A percentile compares a stretch with the other conserved stretches of the same genome.
These are phyloP conservation scores for Phytopythium litorale DNA, from an alignment of 352 stramenopile species.

Conservation along the genomic window DNA sequence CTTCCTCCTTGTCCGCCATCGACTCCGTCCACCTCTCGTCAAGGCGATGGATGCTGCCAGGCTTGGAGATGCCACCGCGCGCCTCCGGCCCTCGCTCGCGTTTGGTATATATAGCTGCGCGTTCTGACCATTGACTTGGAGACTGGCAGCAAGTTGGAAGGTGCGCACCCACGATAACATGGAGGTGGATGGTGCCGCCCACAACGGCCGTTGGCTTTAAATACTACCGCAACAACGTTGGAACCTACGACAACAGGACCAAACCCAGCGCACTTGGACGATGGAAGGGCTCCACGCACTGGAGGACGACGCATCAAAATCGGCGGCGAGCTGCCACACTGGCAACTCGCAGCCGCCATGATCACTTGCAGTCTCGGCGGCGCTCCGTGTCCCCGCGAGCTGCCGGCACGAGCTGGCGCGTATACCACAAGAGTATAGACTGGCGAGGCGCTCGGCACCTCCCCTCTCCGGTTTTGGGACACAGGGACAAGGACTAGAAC, in stretches of 20 bases:
- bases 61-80: background rate
- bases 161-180: too few species aligned
- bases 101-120: background rate
- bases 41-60: background rate
- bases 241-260: background rate
- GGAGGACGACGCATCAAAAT: background rate
- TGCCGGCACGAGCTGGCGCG: background rate
- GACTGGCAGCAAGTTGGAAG: too few species aligned
- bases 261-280: background rate
- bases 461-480: background rate
- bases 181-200: too few species aligned
- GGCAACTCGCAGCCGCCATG: background rate
- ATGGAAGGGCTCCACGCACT: background rate
- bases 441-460: background rate
- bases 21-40: too few species aligned
- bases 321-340: background rate
- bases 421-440: constrained; percentile 2
- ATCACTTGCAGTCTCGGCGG: background rate
- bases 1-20: background rate
- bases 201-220: constrained; percentile 3
- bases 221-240: constrained; percentile 1
- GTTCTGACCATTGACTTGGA: too few species aligned
- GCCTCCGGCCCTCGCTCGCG: background rate
- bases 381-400: background rate
- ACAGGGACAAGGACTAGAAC: constrained; percentile 26